phyloP scores from a whole-genome alignment of 164 flowering plant genomes.

The Macadamia integrifolia region DNA sequence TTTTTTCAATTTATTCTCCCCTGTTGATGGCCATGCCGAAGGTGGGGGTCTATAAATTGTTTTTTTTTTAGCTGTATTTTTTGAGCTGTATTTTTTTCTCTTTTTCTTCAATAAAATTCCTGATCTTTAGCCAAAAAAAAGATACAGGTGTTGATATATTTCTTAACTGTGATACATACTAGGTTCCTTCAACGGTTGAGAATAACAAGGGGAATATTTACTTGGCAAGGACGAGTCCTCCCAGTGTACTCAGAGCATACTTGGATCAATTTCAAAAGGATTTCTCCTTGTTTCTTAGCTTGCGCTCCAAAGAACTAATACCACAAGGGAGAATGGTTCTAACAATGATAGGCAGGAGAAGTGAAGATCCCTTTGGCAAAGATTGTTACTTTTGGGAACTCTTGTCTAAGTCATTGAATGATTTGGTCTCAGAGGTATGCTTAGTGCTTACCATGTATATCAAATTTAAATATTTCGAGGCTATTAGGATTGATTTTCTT shows the following conservation, averaged over 20 bases:
- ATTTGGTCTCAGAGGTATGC: slow-evolving; percentile 3
- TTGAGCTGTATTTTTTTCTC: too few relatives aligned
- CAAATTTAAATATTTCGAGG: background rate
- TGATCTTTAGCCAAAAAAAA: too few relatives aligned
- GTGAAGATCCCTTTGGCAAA: background rate
- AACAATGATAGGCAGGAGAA: slow-evolving; percentile 3
- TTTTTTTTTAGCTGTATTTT: too few relatives aligned
- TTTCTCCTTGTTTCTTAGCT: slow-evolving; percentile 5
- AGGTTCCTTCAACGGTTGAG: background rate
- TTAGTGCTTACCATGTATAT: background rate
- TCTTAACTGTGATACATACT: too few relatives aligned
- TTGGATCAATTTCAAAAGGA: slow-evolving; percentile 6
- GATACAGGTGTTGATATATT: too few relatives aligned
- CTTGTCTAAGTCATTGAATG: background rate
- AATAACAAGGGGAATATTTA: slow-evolving; percentile 11
- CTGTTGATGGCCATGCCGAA: too few relatives aligned
- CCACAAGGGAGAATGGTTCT: slow-evolving; percentile 7
- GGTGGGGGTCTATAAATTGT: too few relatives aligned
- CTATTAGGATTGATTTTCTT: background rate
- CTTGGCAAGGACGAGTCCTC: slow-evolving; percentile 10
- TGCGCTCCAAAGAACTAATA: slow-evolving; percentile 1
- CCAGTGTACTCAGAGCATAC: slow-evolving; percentile 9
- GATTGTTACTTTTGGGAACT: background rate
- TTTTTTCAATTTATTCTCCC: too few relatives aligned
- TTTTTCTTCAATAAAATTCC: too few relatives aligned